Conservation (phyloP, 371 early-diverging fungal genomes). For the Sporodiniella umbellata region DNA sequence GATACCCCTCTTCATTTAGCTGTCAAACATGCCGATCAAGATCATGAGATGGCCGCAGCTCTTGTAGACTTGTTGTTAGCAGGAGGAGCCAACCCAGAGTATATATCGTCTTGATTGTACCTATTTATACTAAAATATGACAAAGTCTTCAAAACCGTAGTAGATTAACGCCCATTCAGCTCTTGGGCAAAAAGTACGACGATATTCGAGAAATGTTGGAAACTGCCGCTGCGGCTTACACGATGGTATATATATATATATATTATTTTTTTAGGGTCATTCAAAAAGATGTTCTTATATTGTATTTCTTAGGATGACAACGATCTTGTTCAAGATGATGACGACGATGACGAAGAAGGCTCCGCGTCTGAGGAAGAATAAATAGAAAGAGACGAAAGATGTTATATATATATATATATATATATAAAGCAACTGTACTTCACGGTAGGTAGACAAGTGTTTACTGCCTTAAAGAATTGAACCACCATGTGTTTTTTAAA, state of each 20-base stretch:
- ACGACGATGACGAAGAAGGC: conserved; percentile 5
- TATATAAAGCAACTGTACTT: too few relatives aligned
- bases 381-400: neutral
- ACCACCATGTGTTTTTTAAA: too few relatives aligned
- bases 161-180: conserved; percentile 30
- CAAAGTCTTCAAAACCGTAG: conserved; percentile 36
- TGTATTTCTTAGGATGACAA: conserved; percentile 16
- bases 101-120: neutral
- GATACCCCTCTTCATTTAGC: conserved; percentile 69
- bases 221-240: conserved; percentile 20
- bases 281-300: neutral
- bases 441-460: too few relatives aligned
- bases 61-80: conserved; percentile 55
- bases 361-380: conserved; percentile 18
- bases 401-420: too few relatives aligned
- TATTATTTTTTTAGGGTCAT: too few relatives aligned
- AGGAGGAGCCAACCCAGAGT: conserved; percentile 50
- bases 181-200: conserved; percentile 27
- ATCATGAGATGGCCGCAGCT: conserved; percentile 44
- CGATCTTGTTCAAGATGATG: conserved; percentile 19
- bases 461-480: too few relatives aligned
- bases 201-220: conserved; percentile 28
- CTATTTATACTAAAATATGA: neutral
- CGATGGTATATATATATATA: too few relatives aligned
- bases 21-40: conserved; percentile 42